phyloP scores from a whole-genome alignment of 345 rosid genomes.

The Sonneratia alba region DNA sequence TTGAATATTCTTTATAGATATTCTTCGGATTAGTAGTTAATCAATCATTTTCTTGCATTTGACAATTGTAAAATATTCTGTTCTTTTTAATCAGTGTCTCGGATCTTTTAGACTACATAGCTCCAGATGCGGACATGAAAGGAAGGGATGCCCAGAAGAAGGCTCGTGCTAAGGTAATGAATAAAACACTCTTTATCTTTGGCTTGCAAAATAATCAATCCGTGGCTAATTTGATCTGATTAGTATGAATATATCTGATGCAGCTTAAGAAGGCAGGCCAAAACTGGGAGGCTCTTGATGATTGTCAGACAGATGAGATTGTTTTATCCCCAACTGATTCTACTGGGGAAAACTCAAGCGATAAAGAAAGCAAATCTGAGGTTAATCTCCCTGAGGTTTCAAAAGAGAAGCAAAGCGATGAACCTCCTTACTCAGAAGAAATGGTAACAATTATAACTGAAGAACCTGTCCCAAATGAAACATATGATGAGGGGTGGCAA shows the following conservation, averaged over 20 bases:
- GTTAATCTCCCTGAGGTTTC: conserved; percentile 36
- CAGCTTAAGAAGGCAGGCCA: conserved; percentile 79
- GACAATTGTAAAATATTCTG: background rate
- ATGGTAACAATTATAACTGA: conserved; percentile 20
- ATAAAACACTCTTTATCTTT: background rate
- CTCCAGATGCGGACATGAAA: conserved; percentile 83
- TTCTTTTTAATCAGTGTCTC: conserved; percentile 61
- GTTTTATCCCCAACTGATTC: conserved; percentile 30
- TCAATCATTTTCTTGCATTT: background rate
- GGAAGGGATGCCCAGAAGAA: conserved; percentile 86
- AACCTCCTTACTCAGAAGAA: conserved; percentile 33
- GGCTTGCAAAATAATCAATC: background rate
- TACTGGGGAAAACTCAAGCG: conserved; percentile 49
- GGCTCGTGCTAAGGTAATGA: conserved; percentile 79
- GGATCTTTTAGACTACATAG: conserved; percentile 92
- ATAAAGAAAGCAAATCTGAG: conserved; percentile 71
- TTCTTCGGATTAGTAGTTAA: background rate
- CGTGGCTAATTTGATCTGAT: background rate
- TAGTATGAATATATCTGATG: conserved; percentile 12
- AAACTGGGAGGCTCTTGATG: conserved; percentile 56
- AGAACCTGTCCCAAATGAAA: conserved; percentile 34
- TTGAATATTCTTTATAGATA: background rate
- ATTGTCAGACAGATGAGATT: conserved; percentile 51
- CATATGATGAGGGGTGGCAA: conserved; percentile 96
- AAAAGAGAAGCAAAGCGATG: conserved; percentile 35